Base-by-base conservation (phyloP, 2,329 filamentous ascomycete species). In the Fusarium sp. region DNA sequence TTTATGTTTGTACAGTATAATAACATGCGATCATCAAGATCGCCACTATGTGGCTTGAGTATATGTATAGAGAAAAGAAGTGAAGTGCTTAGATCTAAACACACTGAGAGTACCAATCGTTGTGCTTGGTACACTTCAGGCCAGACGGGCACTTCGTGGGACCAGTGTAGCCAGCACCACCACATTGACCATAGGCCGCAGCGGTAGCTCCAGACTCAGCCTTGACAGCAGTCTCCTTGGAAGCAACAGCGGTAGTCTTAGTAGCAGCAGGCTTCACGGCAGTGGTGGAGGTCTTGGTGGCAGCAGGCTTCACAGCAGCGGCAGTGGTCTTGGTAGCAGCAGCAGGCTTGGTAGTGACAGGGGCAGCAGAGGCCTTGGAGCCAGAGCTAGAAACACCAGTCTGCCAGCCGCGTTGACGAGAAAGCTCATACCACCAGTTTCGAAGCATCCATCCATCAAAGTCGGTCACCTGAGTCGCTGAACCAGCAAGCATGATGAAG, bases 371-470 rank as follows among this genome's bases (percentile, higher is more conserved):
- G 4, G 45, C 19, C 1, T 55, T n/a, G 0, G 66, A 26, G n/a
- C 5, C 46, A 8, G 59, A 62, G 17, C 26, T 19, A 11, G 43
- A 20, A 7, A 22, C 19, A 28, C 50, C 33, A 6, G 41, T 59
- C 52, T 75, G 71, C 76, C 76, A 77, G 56, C 71, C 70, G 0
- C 75, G 74, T 19, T 71, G 40, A 1, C 75, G 74, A 28, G 76
- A 77, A 33, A 77, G 67, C 62, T 77, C 71, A 33, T 78, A 74
- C 81, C 81, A 84, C 81, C 81, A 84, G 69, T 84, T 81, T 2
- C 81, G 72, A 46, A 80, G 70, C 82, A 84, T 84, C 82, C 82
- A 84, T 20, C 79, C 80, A 52, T 84, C 82, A 48, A 84, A 84
- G 41, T 84, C 81, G 4, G 82, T 84, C 20, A 84, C 76, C 46